These are phyloP conservation scores for Tetrahymena borealis DNA, from an alignment of 73 alveolate genomes.

Conservation along the genomic window DNA sequence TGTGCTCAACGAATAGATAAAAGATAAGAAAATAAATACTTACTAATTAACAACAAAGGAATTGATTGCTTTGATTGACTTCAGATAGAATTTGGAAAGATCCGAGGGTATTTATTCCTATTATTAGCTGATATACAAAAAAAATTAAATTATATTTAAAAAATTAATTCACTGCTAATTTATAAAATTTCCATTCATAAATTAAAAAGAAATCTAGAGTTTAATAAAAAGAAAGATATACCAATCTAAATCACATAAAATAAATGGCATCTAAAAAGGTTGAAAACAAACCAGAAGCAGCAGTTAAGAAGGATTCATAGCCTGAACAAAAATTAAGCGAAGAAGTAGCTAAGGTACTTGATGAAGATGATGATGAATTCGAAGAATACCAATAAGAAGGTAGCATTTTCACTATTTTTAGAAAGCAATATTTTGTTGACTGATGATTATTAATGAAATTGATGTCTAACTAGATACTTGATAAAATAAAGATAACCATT, in stretches of 20 bases:
- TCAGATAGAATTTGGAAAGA: background rate
- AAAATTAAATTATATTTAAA: background rate
- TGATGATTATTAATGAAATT: too few relatives aligned
- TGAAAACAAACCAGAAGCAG: background rate
- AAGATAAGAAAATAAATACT: too few relatives aligned
- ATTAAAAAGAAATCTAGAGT: background rate
- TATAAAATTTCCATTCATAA: background rate
- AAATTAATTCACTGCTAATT: background rate
- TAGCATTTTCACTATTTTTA: background rate
- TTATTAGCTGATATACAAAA: background rate
- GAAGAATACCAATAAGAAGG: constrained; percentile 47
- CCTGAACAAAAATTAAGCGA: background rate
- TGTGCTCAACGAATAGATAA: too few relatives aligned
- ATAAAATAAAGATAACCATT: too few relatives aligned
- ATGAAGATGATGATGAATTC: constrained; percentile 48
- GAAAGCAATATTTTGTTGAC: too few relatives aligned
- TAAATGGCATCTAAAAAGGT: background rate
- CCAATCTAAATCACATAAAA: background rate
- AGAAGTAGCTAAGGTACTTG: constrained; percentile 12
- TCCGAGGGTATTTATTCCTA: background rate
- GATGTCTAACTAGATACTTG: too few relatives aligned
- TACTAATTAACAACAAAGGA: too few relatives aligned
- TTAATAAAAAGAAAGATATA: background rate
- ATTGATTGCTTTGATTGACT: too few relatives aligned
- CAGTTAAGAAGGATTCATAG: background rate